A percentile compares a stretch with the other conserved stretches of the same genome.
Conservation (phyloP, 2,329 filamentous ascomycete species). For the Calycina marina region DNA sequence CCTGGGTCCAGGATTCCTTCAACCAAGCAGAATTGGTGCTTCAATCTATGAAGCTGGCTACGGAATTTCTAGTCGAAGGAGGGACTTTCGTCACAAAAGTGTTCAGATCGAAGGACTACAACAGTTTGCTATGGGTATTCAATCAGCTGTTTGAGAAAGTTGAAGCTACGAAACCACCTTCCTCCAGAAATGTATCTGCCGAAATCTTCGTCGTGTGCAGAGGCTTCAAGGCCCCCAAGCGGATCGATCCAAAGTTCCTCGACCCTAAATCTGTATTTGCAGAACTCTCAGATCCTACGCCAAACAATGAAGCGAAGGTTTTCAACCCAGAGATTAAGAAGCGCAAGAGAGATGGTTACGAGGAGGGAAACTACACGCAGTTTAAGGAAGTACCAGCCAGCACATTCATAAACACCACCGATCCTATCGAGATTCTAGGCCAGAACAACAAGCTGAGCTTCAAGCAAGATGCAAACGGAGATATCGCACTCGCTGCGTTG, state of each 20-base stretch:
- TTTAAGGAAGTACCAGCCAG: slow-evolving; percentile 80
- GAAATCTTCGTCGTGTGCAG: slow-evolving; percentile 98
- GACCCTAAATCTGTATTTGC: slow-evolving; percentile 85
- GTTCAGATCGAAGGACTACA: slow-evolving; percentile 95
- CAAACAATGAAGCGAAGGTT: slow-evolving; percentile 95
- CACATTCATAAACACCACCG: slow-evolving; percentile 85
- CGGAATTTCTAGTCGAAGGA: slow-evolving; percentile 78
- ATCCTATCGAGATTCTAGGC: slow-evolving; percentile 86
- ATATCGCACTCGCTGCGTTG: slow-evolving; percentile 76
- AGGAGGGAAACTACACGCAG: slow-evolving; percentile 86
- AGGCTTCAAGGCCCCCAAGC: slow-evolving; percentile 89
- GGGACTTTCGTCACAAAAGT: slow-evolving; percentile 96
- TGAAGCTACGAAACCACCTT: slow-evolving; percentile 93
- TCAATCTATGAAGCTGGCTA: slow-evolving; percentile 83
- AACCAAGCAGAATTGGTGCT: slow-evolving; percentile 88
- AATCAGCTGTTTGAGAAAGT: slow-evolving; percentile 93
- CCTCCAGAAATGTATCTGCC: slow-evolving; percentile 87
- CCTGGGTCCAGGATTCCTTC: slow-evolving; percentile 97
- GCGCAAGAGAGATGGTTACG: slow-evolving; percentile 92
- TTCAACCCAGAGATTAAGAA: slow-evolving; percentile 98
- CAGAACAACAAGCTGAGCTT: slow-evolving; percentile 75
- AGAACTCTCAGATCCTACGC: slow-evolving; percentile 69
- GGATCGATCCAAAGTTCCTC: slow-evolving; percentile 81
- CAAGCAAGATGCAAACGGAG: slow-evolving; percentile 61
- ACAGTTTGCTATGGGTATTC: slow-evolving; percentile 89